These are phyloP conservation scores for Paspalum vaginatum DNA, from an alignment of 176 grass and related monocot genomes.

Conservation along the genomic window DNA sequence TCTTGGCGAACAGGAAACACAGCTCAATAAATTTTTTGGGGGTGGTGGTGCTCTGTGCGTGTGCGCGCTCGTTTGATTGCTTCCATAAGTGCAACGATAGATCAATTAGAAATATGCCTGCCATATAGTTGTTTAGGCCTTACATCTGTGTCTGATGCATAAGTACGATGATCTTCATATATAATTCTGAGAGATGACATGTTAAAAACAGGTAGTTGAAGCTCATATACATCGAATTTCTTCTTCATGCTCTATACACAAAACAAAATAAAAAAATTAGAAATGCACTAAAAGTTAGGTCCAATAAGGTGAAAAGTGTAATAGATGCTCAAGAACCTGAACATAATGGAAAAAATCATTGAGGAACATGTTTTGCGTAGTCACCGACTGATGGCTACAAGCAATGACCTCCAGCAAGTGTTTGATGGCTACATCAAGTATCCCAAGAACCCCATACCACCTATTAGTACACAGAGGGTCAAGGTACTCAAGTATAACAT, in stretches of 20 bases:
- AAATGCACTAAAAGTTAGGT: constrained; percentile 28
- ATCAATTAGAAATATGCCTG: constrained; percentile 34
- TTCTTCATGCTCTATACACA: constrained; percentile 66
- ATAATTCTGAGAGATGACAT: constrained; percentile 85
- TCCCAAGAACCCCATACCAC: constrained; percentile 95
- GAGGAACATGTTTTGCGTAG: constrained; percentile 88
- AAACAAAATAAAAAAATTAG: constrained; percentile 35
- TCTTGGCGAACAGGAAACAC: neutral
- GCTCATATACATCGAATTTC: constrained; percentile 86
- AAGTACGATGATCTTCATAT: constrained; percentile 92
- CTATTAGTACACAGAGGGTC: constrained; percentile 39
- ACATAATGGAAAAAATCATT: constrained; percentile 90
- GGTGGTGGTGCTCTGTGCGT: no score
- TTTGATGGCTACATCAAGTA: constrained; percentile 89
- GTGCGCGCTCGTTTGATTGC: neutral
- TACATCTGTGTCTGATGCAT: constrained; percentile 91
- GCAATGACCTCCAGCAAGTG: constrained; percentile 95
- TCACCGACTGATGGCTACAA: constrained; percentile 83
- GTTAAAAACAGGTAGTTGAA: constrained; percentile 90
- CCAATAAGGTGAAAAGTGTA: constrained; percentile 25
- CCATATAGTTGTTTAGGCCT: constrained; percentile 40
- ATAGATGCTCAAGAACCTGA: constrained; percentile 61
- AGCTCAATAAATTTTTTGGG: neutral
- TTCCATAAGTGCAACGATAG: constrained; percentile 20
- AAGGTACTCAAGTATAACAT: constrained; percentile 28